A percentile compares a stretch with the other conserved stretches of the same genome.
Conservation (phyloP, 768 basidiomycete genomes). For the Dendrothele bispora region DNA sequence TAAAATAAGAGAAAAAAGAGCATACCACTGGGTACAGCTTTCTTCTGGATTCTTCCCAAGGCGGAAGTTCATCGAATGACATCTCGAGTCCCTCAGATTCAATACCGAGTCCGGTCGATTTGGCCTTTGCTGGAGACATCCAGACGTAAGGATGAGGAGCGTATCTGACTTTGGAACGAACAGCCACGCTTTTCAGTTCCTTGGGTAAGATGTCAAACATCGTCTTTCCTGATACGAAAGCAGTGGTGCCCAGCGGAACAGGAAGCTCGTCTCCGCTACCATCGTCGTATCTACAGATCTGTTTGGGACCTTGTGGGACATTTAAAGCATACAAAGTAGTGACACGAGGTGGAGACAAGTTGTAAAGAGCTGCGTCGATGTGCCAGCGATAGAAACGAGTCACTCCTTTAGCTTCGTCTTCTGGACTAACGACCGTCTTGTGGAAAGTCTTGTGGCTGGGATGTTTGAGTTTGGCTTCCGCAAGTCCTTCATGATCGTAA, state of each 20-base stretch:
- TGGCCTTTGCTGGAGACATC: conserved; percentile 54
- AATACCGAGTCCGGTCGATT: conserved; percentile 54
- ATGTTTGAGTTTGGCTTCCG: conserved; percentile 52
- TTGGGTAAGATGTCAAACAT: conserved; percentile 55
- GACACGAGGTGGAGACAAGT: conserved; percentile 47
- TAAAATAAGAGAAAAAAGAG: not conserved
- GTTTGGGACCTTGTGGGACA: conserved; percentile 52
- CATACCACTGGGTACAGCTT: conserved; percentile 52
- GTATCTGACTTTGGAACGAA: conserved; percentile 55
- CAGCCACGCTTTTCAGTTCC: conserved; percentile 54
- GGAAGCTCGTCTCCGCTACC: conserved; percentile 65
- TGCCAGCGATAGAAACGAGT: conserved; percentile 63
- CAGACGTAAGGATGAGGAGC: conserved; percentile 57
- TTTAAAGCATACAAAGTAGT: conserved; percentile 50
- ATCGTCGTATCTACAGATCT: conserved; percentile 62
- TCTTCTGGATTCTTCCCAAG: conserved; percentile 53
- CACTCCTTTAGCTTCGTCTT: conserved; percentile 46
- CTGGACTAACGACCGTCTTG: conserved; percentile 45
- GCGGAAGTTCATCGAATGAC: conserved; percentile 45
- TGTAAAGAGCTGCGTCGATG: conserved; percentile 56
- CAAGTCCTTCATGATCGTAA: conserved; percentile 51
- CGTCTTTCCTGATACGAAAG: conserved; percentile 47
- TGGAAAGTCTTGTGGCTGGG: conserved; percentile 59
- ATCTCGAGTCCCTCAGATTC: conserved; percentile 51
- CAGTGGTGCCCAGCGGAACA: conserved; percentile 70